phyloP scores from a whole-genome alignment of 2,329 filamentous ascomycete species.

The Aspergillus carbonarius region DNA sequence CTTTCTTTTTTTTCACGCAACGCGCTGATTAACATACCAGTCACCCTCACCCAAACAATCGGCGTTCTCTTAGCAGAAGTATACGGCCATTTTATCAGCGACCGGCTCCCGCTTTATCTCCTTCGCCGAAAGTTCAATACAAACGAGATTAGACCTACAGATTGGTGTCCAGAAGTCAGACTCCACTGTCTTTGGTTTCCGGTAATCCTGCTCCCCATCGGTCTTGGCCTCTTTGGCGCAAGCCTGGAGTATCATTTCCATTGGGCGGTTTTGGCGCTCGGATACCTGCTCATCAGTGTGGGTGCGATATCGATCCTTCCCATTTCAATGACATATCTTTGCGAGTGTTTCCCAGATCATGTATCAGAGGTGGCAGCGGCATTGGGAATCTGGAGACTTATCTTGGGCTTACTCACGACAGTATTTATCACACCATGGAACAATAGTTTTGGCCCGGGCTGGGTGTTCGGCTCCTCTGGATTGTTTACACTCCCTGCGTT shows the following conservation, averaged over 20 bases:
- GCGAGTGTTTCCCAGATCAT: constrained; percentile 34
- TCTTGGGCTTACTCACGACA: neutral
- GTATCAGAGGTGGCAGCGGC: neutral
- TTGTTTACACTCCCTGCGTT: neutral
- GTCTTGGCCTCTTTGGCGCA: constrained; percentile 38
- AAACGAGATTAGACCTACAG: neutral
- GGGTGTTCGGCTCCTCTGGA: neutral
- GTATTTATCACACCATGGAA: neutral
- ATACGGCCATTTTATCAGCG: constrained; percentile 40
- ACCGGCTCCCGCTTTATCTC: constrained; percentile 40
- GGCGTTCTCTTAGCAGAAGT: constrained; percentile 26
- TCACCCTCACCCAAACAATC: neutral
- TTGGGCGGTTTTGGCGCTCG: constrained; percentile 43
- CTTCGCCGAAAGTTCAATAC: constrained; percentile 27
- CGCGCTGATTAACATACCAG: neutral
- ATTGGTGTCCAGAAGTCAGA: constrained; percentile 37
- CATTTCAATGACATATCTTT: constrained; percentile 27
- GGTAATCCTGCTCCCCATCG: constrained; percentile 29
- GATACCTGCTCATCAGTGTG: constrained; percentile 43
- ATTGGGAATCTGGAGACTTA: neutral
- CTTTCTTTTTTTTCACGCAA: neutral
- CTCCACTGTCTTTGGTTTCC: constrained; percentile 27
- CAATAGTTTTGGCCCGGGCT: neutral
- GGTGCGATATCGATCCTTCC: constrained; percentile 30
- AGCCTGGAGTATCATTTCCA: constrained; percentile 43